Evolutionary conservation across 495 filamentous ascomycete species (phyloP).

Genomic region (Penicillium turbatum): DNA sequence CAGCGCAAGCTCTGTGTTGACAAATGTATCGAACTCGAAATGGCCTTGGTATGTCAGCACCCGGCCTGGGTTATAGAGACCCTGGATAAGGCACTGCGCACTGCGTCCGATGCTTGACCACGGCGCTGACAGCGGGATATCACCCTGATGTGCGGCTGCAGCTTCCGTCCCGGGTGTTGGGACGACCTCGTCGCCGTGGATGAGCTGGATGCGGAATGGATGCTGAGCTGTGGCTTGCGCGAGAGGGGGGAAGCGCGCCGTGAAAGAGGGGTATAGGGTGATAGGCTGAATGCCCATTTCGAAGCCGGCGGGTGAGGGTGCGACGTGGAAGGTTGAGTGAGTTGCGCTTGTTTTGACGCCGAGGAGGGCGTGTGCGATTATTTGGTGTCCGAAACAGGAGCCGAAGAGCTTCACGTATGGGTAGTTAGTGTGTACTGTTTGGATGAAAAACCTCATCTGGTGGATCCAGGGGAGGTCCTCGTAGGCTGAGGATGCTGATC

Average conservation of each 20-base stretch:
- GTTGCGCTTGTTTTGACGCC: not conserved
- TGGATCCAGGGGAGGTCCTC: slow-evolving; percentile 36
- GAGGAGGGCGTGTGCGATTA: slow-evolving; percentile 41
- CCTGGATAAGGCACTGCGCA: slow-evolving; percentile 35
- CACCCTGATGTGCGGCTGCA: not conserved
- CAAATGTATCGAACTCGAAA: slow-evolving; percentile 41
- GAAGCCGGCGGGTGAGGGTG: slow-evolving; percentile 23
- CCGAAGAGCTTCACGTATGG: slow-evolving; percentile 46
- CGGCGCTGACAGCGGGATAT: slow-evolving; percentile 14
- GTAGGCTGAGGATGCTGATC: slow-evolving; percentile 34
- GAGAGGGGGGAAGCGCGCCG: slow-evolving; percentile 23
- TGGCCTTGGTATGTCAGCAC: slow-evolving; percentile 42
- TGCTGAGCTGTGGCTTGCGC: slow-evolving; percentile 1
- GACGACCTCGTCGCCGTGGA: slow-evolving; percentile 35
- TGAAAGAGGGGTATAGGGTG: slow-evolving; percentile 27
- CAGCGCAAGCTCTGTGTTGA: slow-evolving; percentile 30
- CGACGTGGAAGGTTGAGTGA: slow-evolving; percentile 19
- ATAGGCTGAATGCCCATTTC: slow-evolving; percentile 41
- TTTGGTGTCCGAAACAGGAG: slow-evolving; percentile 48
- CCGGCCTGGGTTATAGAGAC: slow-evolving; percentile 34
- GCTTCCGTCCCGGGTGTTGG: slow-evolving; percentile 16
- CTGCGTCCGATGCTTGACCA: slow-evolving; percentile 37
- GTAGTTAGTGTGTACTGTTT: slow-evolving; percentile 31
- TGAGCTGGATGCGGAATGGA: slow-evolving; percentile 29
- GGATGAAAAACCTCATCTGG: slow-evolving; percentile 27